Conservation (phyloP, 2,329 filamentous ascomycete species). For the Cladosporium sp. region DNA sequence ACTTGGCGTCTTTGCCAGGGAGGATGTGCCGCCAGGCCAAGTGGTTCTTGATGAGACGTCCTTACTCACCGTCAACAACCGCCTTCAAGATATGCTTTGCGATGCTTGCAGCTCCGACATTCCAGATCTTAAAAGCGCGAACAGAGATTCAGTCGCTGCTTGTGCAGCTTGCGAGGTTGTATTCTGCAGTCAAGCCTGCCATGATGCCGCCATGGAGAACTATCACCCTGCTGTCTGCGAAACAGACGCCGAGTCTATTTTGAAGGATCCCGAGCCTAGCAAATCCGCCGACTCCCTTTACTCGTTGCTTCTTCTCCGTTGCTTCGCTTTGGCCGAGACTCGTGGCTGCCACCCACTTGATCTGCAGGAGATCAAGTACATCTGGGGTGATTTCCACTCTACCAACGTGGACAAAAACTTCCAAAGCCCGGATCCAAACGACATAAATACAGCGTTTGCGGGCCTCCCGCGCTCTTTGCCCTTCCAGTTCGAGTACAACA, state of each 20-base stretch:
- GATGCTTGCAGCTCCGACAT: slow-evolving; percentile 80
- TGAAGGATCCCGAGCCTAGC: slow-evolving; percentile 52
- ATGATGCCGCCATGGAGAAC: slow-evolving; percentile 48
- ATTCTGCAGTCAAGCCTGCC: slow-evolving; percentile 56
- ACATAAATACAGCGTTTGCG: slow-evolving; percentile 14
- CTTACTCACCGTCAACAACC: slow-evolving; percentile 81
- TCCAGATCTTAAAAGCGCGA: slow-evolving; percentile 39
- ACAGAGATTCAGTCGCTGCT: slow-evolving; percentile 29
- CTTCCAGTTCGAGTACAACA: slow-evolving; percentile 72
- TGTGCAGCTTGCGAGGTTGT: slow-evolving; percentile 56
- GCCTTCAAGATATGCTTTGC: slow-evolving; percentile 79
- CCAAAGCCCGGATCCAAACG: not conserved
- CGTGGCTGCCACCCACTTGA: slow-evolving; percentile 56
- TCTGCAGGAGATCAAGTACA: slow-evolving; percentile 56
- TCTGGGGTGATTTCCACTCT: slow-evolving; percentile 60
- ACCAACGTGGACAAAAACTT: slow-evolving; percentile 16
- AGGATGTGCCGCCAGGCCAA: slow-evolving; percentile 72
- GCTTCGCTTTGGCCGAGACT: slow-evolving; percentile 57
- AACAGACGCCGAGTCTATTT: slow-evolving; percentile 51
- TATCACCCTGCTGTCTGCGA: slow-evolving; percentile 59
- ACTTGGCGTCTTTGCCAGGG: slow-evolving; percentile 82
- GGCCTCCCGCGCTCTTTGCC: slow-evolving; percentile 57
- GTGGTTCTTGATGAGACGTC: slow-evolving; percentile 76
- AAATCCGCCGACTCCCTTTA: slow-evolving; percentile 59
- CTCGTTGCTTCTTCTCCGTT: slow-evolving; percentile 54